Evolutionary conservation across 2,329 filamentous ascomycete genomes (phyloP), one percentile per base, ranked within the genome.

Genomic region (Aspergillus sp.): DNA sequence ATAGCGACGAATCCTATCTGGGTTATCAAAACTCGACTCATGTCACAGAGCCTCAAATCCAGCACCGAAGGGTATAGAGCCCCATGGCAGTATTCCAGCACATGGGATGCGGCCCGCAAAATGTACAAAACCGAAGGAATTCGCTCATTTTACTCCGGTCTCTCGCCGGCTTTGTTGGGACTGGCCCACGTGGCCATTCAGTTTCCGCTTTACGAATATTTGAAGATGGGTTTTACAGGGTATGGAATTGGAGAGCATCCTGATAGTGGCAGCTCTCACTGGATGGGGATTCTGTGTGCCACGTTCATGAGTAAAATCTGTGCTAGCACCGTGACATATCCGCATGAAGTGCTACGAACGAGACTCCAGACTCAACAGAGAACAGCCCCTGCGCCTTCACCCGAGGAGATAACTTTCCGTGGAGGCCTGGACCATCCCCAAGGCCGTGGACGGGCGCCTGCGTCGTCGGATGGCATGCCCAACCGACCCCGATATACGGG

Each of bases 21-120:
- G 93, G 93, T 98, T 32, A 95, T 98, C 72, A 98, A 98, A 71
- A 98, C 93, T 39, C 80, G 93, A 54, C 79, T 98, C 56, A 97
- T 97, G 93, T 95, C 93, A 32, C 93, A 97, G 71, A 83, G 79
- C 52, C 66, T 74, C 32, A 75, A 71, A 48, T 73, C 78, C 51
- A 75, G 69, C 29, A 74, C 70, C 59, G 62, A 77, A 65, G 61
- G 73, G 66, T 62, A 68, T 61, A 65, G 73, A 68, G 61, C 73
- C 62, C 60, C 73, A 66, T 97, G 90, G 89, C 87, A 96, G 62
- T 98, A 98, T 68, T 81, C 76, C 53, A 89, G 84, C 45, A 97
- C 93, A 2, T 72, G 90, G 42, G 93, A 98, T 69, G 93, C 93
- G 3, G 90, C 90, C 42, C 85, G 83, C 53, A 96, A 96, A 67